Evolutionary conservation across 306 rosid species (phyloP).

Genomic region (Neltuma alba): DNA sequence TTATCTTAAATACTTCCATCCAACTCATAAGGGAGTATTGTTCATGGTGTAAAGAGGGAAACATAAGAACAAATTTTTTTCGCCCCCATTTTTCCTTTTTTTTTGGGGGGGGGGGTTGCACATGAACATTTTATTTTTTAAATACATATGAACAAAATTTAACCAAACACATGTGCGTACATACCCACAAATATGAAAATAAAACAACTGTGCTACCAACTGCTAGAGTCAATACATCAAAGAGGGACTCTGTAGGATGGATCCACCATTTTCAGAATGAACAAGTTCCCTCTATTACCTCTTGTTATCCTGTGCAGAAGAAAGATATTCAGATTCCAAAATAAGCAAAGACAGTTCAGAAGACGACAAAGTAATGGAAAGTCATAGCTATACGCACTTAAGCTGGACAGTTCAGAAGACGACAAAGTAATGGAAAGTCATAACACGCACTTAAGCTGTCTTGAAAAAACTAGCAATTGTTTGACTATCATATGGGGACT

Average conservation of each 20-base stretch:
- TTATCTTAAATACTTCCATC: too few species aligned
- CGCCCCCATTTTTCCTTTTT: too few species aligned
- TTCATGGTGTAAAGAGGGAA: background rate
- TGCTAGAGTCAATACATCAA: slow-evolving; percentile 40
- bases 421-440: background rate
- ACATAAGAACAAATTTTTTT: background rate
- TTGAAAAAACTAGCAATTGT: background rate
- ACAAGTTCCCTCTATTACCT: slow-evolving; percentile 84
- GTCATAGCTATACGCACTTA: background rate
- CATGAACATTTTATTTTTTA: too few species aligned
- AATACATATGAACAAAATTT: background rate
- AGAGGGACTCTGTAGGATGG: slow-evolving; percentile 79
- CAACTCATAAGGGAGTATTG: too few species aligned
- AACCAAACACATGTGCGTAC: background rate
- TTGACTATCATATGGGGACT: too few species aligned
- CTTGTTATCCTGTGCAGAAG: slow-evolving; percentile 69
- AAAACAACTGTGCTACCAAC: background rate
- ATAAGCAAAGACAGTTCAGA: background rate
- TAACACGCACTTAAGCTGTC: background rate
- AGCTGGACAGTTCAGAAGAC: background rate
- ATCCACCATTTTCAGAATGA: slow-evolving; percentile 84
- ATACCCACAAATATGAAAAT: background rate
- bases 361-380: background rate
- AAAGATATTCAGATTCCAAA: slow-evolving; percentile 17
- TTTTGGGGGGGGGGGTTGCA: too few species aligned